Evolutionary conservation across 306 rosid species (phyloP), one percentile per base, ranked within the genome.

Genomic region (Quercus variabilis): DNA sequence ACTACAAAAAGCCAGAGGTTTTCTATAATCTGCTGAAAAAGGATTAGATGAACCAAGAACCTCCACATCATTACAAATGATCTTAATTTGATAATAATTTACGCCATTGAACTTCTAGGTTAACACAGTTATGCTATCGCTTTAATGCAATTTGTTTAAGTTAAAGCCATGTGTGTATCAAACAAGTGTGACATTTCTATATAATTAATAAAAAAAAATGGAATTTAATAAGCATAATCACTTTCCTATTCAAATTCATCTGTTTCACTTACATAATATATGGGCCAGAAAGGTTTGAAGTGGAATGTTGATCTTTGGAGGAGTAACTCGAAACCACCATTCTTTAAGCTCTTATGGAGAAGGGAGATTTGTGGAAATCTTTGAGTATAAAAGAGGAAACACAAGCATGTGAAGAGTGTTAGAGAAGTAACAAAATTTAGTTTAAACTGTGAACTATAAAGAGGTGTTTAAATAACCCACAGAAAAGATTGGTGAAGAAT

Each of bases 1-100:
- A 85, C 30, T 85, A 82, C 88, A 87, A 72, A 86, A 91, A 84
- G 85, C 98, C 98, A n/a, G 75, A 82, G 76, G 69, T 88, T 76
- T 92, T 81, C 84, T 85, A 88, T 79, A 84, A 94, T 85, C 79
- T 89, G 23, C 87, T 94, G 8, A 74, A 74, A 46, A 41, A 80
- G 58, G 84, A 81, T 79, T 51, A 76, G 72, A 18, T 17, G 55
- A 23, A 11, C 20, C 20, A 31, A 20, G 14, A 17, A 30, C 30
- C 12, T 7, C 71, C 46, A 64, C 21, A 30, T 17, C 13, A 30
- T 64, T 31, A 64, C 43, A 6, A 10, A 18, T 64, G 43, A 12
- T 30, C 52, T 33, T 10, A 7, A 65, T 14, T 17, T 6, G 71
- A 65, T 7, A 33, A 8, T 65, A 19, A 30, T 31, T n/a, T 11